Conservation (phyloP, 1,284 basidiomycete species). For the Ustilago hordei region DNA sequence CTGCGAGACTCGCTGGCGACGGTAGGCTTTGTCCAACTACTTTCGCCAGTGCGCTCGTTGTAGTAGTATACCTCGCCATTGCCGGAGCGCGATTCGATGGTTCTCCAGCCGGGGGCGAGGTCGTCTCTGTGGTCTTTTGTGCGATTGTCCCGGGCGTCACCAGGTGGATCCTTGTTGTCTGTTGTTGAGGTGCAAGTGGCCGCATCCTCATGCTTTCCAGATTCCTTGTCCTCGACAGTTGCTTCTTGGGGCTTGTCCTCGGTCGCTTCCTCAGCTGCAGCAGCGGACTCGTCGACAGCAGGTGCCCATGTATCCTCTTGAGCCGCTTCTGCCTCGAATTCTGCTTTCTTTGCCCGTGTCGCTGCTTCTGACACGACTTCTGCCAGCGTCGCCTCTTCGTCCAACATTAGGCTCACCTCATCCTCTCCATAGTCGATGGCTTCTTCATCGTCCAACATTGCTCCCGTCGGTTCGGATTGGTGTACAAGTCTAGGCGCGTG, state of each 20-base stretch:
- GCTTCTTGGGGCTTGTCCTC: background rate
- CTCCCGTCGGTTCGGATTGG: background rate
- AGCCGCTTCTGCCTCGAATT: background rate
- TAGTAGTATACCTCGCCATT: constrained; percentile 48
- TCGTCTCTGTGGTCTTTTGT: constrained; percentile 3
- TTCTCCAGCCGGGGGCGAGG: constrained; percentile 32
- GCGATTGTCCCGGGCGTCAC: background rate
- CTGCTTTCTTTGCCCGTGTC: background rate
- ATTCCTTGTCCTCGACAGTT: background rate
- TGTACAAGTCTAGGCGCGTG: background rate
- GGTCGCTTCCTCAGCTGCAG: background rate
- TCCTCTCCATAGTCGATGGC: constrained; percentile 52
- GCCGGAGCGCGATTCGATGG: constrained; percentile 32
- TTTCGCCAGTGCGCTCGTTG: constrained; percentile 45
- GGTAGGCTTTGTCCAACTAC: constrained; percentile 36
- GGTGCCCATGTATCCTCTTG: background rate
- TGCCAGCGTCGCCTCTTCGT: constrained; percentile 9
- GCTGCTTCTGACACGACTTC: constrained; percentile 3
- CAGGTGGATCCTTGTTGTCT: background rate
- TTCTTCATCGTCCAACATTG: constrained; percentile 51
- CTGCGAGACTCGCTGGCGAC: constrained; percentile 9
- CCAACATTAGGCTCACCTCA: constrained; percentile 39
- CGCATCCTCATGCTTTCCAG: background rate
- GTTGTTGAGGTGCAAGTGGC: constrained; percentile 2
- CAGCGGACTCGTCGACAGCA: background rate